Evolutionary conservation across 2,329 filamentous ascomycete genomes (phyloP).

Genomic region (Corniculantispora saksenae): DNA sequence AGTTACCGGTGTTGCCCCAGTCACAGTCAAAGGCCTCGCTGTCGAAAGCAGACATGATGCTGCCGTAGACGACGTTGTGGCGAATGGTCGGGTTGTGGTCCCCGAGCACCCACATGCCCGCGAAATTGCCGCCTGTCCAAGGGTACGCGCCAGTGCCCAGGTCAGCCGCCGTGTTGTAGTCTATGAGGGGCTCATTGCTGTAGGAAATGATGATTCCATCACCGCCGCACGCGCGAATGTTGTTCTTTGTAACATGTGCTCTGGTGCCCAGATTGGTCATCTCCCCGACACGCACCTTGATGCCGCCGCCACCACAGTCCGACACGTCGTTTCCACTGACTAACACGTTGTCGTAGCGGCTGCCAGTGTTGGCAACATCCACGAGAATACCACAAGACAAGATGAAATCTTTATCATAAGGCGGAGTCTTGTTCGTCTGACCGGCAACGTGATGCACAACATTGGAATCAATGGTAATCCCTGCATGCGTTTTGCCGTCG

Average conservation of each 20-base stretch:
- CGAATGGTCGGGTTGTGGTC: conserved; percentile 24
- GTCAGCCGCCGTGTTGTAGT: conserved; percentile 26
- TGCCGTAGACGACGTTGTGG: conserved; percentile 28
- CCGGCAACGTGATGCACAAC: conserved; percentile 28
- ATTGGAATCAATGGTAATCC: conserved; percentile 27
- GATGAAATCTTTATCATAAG: conserved; percentile 21
- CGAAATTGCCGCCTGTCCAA: conserved; percentile 30
- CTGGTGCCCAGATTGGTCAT: conserved; percentile 23
- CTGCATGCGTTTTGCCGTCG: conserved; percentile 26
- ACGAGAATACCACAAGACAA: conserved; percentile 25
- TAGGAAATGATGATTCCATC: conserved; percentile 28
- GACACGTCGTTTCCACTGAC: conserved; percentile 25
- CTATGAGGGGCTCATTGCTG: conserved; percentile 24
- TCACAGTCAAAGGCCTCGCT: conserved; percentile 31
- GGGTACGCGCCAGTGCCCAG: conserved; percentile 28
- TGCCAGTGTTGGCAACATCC: conserved; percentile 20
- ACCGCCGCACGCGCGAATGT: conserved; percentile 26
- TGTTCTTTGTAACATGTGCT: conserved; percentile 25
- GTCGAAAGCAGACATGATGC: conserved; percentile 27
- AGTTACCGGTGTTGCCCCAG: conserved; percentile 30
- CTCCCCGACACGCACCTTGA: conserved; percentile 28
- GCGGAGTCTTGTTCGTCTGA: conserved; percentile 26
- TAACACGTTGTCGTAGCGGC: conserved; percentile 28
- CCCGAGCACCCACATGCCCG: conserved; percentile 31
- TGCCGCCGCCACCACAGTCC: conserved; percentile 29